A percentile compares a stretch with the other conserved stretches of the same genome.
Conservation (phyloP, 441 rosid species). For the Dalechampia spathulata region DNA sequence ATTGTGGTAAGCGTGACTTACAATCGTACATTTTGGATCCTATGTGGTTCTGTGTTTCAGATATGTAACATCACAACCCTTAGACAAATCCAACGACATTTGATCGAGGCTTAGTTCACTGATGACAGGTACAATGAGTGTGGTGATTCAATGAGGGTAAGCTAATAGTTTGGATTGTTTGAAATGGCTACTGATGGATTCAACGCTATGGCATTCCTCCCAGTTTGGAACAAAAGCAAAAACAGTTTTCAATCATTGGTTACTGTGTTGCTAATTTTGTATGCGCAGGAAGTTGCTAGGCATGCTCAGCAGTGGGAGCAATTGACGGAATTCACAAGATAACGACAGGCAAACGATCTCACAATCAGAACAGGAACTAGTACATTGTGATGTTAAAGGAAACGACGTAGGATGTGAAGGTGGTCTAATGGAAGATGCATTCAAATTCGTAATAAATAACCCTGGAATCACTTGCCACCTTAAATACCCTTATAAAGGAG, state of each 20-base stretch:
- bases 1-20: conserved; percentile 68
- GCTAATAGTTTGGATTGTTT: no score
- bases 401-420: conserved; percentile 53
- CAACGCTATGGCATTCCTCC: no score
- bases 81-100: no score
- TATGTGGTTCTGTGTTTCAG: no score
- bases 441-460: conserved; percentile 32
- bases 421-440: conserved; percentile 55
- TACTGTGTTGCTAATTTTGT: not conserved
- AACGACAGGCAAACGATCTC: conserved; percentile 37
- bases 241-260: no score
- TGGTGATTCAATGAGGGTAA: no score
- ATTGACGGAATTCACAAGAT: conserved; percentile 59
- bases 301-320: conserved; percentile 72
- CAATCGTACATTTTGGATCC: no score
- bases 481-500: conserved; percentile 52
- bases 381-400: conserved; percentile 43
- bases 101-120: no score
- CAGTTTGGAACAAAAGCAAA: no score
- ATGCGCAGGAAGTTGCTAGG: conserved; percentile 78
- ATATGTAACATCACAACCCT: no score
- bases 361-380: conserved; percentile 64
- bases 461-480: conserved; percentile 41
- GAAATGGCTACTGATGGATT: no score
- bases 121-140: no score